Evolutionary conservation across 768 basidiomycete genomes (phyloP).

Genomic region (Amanita rimosa): DNA sequence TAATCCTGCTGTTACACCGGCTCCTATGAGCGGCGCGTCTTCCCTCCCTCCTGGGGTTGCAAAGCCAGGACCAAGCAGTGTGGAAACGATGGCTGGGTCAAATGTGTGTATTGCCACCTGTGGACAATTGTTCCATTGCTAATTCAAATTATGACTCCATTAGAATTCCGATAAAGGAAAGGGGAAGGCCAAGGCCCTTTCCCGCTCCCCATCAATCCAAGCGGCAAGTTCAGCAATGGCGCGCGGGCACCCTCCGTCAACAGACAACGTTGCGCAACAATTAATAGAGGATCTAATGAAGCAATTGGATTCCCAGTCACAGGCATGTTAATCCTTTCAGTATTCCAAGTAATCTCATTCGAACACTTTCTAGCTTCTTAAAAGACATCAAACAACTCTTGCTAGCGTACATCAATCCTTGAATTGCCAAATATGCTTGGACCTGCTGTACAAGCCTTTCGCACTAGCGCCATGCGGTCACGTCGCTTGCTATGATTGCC

Average conservation of each 20-base stretch:
- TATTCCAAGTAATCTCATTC: conserved; percentile 1
- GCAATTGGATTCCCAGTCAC: conserved; percentile 28
- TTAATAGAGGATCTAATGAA: conserved; percentile 31
- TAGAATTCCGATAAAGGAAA: conserved; percentile 25
- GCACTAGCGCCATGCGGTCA: conserved; percentile 72
- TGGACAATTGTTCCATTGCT: not conserved
- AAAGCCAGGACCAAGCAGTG: not conserved
- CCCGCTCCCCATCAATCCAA: conserved; percentile 8
- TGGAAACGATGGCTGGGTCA: not conserved
- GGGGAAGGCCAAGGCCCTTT: conserved; percentile 15
- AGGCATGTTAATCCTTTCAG: conserved; percentile 18
- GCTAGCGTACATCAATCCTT: conserved; percentile 47
- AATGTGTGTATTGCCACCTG: not conserved
- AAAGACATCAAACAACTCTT: conserved; percentile 42
- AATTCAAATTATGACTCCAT: not conserved
- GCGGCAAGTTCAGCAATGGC: conserved; percentile 2
- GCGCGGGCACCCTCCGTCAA: conserved; percentile 5
- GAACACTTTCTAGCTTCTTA: conserved; percentile 27
- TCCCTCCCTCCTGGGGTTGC: not conserved
- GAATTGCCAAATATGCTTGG: conserved; percentile 73
- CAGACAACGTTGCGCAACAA: conserved; percentile 11
- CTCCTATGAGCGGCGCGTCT: not conserved
- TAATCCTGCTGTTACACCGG: conserved; percentile 9
- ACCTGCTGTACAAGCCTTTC: conserved; percentile 62
- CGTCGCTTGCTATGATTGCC: conserved; percentile 57